phyloP scores from a whole-genome alignment of 495 filamentous ascomycete genomes.

The Pseudoneurospora amorphoporcata region DNA sequence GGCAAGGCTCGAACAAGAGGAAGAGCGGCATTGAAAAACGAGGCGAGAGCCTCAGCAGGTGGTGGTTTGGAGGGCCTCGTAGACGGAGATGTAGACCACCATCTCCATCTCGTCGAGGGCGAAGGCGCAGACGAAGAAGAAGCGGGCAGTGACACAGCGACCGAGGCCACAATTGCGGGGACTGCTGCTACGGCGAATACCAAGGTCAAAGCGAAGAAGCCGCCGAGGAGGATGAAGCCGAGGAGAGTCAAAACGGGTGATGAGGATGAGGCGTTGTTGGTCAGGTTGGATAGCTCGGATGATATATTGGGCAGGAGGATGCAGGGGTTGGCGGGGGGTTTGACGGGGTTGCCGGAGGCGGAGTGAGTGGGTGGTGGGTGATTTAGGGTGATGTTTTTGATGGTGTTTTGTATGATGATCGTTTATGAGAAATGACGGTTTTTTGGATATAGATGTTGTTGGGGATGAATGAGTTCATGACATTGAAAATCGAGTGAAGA shows the following conservation, averaged over 20 bases:
- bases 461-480: background rate
- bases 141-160: constrained; percentile 1
- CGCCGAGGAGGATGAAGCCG: constrained; percentile 15
- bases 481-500: background rate
- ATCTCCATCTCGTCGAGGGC: background rate
- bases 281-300: constrained; percentile 70
- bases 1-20: background rate
- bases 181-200: constrained; percentile 14
- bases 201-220: constrained; percentile 15
- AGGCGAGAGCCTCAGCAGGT: background rate
- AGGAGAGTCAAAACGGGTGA: constrained; percentile 24
- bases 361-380: constrained; percentile 13
- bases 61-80: background rate
- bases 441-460: background rate
- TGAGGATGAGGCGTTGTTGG: constrained; percentile 47
- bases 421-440: background rate
- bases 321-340: constrained; percentile 66
- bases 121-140: background rate
- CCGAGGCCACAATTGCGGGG: background rate
- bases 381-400: background rate
- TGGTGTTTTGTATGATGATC: background rate
- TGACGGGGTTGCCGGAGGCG: constrained; percentile 56
- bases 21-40: background rate
- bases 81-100: background rate
- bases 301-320: constrained; percentile 78